phyloP scores from a whole-genome alignment of 805 yeast genomes.

The Candida patagonica region DNA sequence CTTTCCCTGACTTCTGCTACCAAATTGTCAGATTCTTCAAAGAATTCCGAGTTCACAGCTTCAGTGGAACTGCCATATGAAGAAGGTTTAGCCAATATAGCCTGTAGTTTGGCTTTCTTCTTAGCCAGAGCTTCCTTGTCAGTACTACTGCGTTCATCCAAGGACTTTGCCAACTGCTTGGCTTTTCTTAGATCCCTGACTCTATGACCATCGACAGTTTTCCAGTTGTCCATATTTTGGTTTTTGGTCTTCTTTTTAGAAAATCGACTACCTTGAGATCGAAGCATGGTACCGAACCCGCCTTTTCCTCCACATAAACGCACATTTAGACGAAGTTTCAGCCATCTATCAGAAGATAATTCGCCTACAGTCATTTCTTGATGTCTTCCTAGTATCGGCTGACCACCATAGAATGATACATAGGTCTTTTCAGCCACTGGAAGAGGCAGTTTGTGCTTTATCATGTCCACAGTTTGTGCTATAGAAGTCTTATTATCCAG shows the following conservation, averaged over 20 bases:
- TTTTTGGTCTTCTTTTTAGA: constrained; percentile 20
- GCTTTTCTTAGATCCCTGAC: constrained; percentile 31
- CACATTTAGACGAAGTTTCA: constrained; percentile 15
- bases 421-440: neutral
- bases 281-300: constrained; percentile 38
- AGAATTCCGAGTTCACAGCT: constrained; percentile 30
- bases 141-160: constrained; percentile 14
- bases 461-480: neutral
- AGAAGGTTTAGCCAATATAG: constrained; percentile 21
- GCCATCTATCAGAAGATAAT: neutral
- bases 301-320: constrained; percentile 45
- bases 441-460: constrained; percentile 4
- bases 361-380: neutral
- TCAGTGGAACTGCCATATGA: constrained; percentile 18
- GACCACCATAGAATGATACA: constrained; percentile 2
- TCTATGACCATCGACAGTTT: constrained; percentile 35
- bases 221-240: constrained; percentile 23
- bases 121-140: constrained; percentile 18
- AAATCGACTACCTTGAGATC: constrained; percentile 34
- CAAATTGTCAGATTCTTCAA: constrained; percentile 34
- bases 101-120: constrained; percentile 31
- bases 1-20: constrained; percentile 27
- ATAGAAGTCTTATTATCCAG: neutral
- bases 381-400: neutral
- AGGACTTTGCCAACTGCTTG: constrained; percentile 28